phyloP scores from a whole-genome alignment of 1,139 yeast species.

The Yamadazyma sp. region DNA sequence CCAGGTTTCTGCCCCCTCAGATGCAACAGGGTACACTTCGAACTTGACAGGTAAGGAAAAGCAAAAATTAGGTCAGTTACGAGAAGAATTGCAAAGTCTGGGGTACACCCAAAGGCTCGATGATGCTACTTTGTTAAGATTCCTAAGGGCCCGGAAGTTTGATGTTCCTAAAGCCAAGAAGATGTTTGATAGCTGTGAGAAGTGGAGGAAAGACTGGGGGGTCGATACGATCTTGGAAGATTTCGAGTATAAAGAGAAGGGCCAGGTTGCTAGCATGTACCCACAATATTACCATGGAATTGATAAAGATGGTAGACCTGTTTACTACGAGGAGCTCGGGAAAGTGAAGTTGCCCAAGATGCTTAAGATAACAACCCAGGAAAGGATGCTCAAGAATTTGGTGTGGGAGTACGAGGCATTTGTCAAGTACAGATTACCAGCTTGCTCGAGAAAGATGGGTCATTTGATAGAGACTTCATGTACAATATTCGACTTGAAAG shows the following conservation, averaged over 20 bases:
- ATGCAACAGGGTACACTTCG: conserved; percentile 78
- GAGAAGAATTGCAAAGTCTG: conserved; percentile 54
- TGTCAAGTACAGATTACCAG: conserved; percentile 81
- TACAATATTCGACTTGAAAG: conserved; percentile 92
- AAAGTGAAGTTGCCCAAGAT: conserved; percentile 82
- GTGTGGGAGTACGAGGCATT: conserved; percentile 98
- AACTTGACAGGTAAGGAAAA: conserved; percentile 70
- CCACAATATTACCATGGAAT: conserved; percentile 98
- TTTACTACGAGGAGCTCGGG: conserved; percentile 91
- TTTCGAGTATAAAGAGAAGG: conserved; percentile 88
- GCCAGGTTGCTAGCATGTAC: conserved; percentile 80
- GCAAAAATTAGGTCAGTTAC: conserved; percentile 56
- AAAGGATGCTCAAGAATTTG: conserved; percentile 90
- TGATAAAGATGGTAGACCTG: conserved; percentile 95
- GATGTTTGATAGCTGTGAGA: conserved; percentile 86
- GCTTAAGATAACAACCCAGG: conserved; percentile 91
- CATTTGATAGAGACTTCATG: conserved; percentile 89
- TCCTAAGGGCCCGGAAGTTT: conserved; percentile 92
- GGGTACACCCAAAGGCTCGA: conserved; percentile 79
- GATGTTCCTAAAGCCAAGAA: conserved; percentile 73
- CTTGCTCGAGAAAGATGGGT: conserved; percentile 83
- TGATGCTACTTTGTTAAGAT: conserved; percentile 83
- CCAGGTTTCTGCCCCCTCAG: conserved; percentile 59
- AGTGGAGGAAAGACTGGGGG: conserved; percentile 88
- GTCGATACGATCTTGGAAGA: conserved; percentile 82